Conservation (phyloP, 1,284 basidiomycete genomes). For the Mycena sp. region DNA sequence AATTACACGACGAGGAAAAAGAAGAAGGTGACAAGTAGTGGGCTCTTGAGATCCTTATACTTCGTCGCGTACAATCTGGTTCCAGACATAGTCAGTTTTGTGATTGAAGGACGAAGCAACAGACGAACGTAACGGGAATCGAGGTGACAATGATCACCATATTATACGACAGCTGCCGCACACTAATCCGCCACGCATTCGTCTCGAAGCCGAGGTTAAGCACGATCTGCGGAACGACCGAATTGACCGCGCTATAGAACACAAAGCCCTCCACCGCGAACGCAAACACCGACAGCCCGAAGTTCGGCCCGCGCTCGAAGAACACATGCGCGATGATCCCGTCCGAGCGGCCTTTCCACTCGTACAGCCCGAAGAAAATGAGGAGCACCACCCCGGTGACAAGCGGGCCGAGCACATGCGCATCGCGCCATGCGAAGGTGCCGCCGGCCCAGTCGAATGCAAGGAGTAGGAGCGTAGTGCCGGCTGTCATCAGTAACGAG, state of each 20-base stretch:
- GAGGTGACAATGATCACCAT: slow-evolving; percentile 19
- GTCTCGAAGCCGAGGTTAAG: slow-evolving; percentile 29
- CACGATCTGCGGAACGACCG: slow-evolving; percentile 27
- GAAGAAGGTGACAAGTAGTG: slow-evolving; percentile 25
- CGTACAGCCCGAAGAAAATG: slow-evolving; percentile 26
- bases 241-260: slow-evolving; percentile 31
- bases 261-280: slow-evolving; percentile 30
- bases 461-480: slow-evolving; percentile 28
- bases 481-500: slow-evolving; percentile 24
- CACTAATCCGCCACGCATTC: slow-evolving; percentile 30
- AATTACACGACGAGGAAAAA: slow-evolving; percentile 29
- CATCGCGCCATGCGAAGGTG: slow-evolving; percentile 22
- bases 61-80: slow-evolving; percentile 26
- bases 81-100: too few species aligned
- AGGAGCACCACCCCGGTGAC: slow-evolving; percentile 27
- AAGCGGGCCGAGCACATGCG: slow-evolving; percentile 29
- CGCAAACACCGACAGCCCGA: slow-evolving; percentile 24
- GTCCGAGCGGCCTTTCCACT: slow-evolving; percentile 29
- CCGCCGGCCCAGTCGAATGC: slow-evolving; percentile 32
- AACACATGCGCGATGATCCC: slow-evolving; percentile 30
- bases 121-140: slow-evolving; percentile 28
- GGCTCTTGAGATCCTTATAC: slow-evolving; percentile 31
- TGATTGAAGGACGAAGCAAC: too few species aligned
- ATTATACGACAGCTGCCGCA: slow-evolving; percentile 29
- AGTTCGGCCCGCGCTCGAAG: slow-evolving; percentile 29